phyloP scores from a whole-genome alignment of 768 basidiomycete species.

The Suillus americanus region DNA sequence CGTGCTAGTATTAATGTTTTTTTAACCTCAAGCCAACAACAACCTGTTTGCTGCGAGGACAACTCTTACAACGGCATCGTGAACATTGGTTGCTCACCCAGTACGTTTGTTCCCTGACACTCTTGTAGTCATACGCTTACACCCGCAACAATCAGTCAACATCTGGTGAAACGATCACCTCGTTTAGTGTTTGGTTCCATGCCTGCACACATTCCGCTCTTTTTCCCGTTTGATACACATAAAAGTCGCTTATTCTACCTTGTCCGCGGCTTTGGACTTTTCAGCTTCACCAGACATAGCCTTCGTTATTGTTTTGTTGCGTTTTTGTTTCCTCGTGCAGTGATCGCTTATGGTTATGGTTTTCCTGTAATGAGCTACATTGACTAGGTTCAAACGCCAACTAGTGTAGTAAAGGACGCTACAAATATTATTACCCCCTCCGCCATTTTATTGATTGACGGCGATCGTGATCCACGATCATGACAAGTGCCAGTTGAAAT shows the following conservation, averaged over 20 bases:
- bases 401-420: neutral
- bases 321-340: neutral
- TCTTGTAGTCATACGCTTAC: neutral
- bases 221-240: slow-evolving; percentile 13
- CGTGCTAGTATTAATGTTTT: neutral
- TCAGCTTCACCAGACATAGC: slow-evolving; percentile 5
- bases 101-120: slow-evolving; percentile 20
- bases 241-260: slow-evolving; percentile 18
- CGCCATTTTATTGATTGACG: neutral
- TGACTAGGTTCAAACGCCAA: neutral
- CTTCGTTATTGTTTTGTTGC: slow-evolving; percentile 11
- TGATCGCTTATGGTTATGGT: neutral
- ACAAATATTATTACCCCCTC: neutral
- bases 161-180: slow-evolving; percentile 14
- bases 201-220: slow-evolving; percentile 16
- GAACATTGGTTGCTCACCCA: slow-evolving; percentile 38
- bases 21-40: slow-evolving; percentile 23
- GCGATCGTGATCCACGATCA: neutral
- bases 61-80: slow-evolving; percentile 36
- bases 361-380: neutral
- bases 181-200: neutral
- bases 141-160: slow-evolving; percentile 12
- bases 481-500: neutral
- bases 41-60: slow-evolving; percentile 42
- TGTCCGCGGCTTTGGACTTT: neutral